Base-by-base conservation (phyloP, 2,329 filamentous ascomycete species). In the Aspergillus versicolor region DNA sequence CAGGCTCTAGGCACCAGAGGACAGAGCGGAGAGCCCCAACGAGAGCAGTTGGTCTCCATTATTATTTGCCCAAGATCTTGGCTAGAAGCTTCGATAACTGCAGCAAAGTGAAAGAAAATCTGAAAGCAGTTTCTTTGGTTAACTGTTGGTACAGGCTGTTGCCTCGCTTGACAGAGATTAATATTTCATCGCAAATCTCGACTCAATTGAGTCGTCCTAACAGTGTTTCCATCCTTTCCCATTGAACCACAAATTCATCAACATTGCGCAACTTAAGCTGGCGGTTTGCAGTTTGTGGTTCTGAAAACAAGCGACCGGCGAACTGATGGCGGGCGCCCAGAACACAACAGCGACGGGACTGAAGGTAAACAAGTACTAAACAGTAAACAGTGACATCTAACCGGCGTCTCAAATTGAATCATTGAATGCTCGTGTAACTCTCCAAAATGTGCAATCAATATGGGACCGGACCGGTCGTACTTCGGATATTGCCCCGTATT, bases 401-500 rank as follows among this genome's bases (percentile, higher is more conserved):
- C 34, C 13, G 34, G 13, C 12, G 34, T 37, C 13, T n/a, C 34
- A 30, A 11, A 30, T 30, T 30, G 27, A 30, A 30, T 30, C 9
- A 30, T 37, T 37, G 34, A 37, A 37, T 37, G 12, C 13, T 37
- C 34, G 34, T 37, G 34, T 37, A 5, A 37, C 34, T n/a, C 15
- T 7, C 34, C 34, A 13, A 5, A n/a, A n/a, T 30, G 11, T 37
- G 34, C 27, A 27, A 24, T 37, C 7, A 45, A 45, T 47, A 12
- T 47, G 19, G 43, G 37, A 47, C 13, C 27, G 19, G 34, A 21
- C 43, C 51, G 51, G 42, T 30, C 32, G 51, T 30, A 40, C 42
- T 30, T 41, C 47, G 43, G 43, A 54, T 41, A 53, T 47, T 47
- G 51, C n/a, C 13, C 43, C 51, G 32, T 47, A 19, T 54, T 47